Conservation (phyloP, 257 asterid species). For the Jaltomata sinuosa region DNA sequence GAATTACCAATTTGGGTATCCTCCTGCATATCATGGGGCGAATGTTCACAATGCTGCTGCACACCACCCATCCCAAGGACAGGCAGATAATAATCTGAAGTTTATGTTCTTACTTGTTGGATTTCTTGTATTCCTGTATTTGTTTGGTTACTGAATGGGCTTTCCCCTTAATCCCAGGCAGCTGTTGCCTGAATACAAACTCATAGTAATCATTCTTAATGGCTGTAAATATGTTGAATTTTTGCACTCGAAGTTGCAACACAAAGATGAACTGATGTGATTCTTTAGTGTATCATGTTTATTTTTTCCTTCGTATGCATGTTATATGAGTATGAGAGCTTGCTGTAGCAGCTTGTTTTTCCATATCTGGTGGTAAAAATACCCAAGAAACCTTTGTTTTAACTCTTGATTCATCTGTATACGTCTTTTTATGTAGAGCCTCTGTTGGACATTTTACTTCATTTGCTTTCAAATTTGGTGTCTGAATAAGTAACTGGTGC, state of each 20-base stretch:
- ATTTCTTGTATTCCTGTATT: not conserved
- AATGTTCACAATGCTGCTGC: slow-evolving; percentile 28
- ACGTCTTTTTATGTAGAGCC: not conserved
- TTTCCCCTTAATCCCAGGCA: not conserved
- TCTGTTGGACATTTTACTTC: not conserved
- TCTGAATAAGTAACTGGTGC: not conserved
- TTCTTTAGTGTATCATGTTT: not conserved
- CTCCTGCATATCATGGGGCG: not conserved
- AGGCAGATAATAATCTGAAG: not conserved
- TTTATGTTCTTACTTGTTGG: slow-evolving; percentile 4
- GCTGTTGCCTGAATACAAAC: not conserved
- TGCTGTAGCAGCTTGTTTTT: not conserved
- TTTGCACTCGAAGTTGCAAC: not conserved
- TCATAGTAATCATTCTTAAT: not conserved
- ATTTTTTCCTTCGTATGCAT: not conserved
- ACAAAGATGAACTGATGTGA: not conserved
- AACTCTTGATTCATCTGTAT: not conserved
- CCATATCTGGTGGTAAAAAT: not conserved
- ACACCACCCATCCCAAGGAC: slow-evolving; percentile 13
- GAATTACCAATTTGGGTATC: not conserved
- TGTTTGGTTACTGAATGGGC: not conserved
- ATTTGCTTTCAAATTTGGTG: not conserved
- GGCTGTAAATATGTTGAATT: not conserved
- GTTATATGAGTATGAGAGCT: not conserved
- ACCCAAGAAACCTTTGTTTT: not conserved